Percentiles rank a stretch among this genome's conserved stretches.
Conservation (phyloP, 2,329 filamentous ascomycete species). For the Aspergillus calidoustus region DNA sequence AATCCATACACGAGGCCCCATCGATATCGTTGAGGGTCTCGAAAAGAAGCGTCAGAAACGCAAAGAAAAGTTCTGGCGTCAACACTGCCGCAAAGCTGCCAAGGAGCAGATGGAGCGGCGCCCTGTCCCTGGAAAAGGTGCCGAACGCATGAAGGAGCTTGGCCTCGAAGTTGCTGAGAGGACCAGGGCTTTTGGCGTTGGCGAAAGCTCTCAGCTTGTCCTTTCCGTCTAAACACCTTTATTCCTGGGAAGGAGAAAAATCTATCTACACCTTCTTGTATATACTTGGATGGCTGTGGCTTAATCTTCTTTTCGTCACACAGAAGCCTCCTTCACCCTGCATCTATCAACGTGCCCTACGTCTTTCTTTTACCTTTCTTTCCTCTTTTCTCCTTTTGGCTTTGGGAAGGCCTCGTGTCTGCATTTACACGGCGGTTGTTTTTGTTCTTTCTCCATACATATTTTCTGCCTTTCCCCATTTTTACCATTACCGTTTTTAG, state of each 20-base stretch:
- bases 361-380: constrained; percentile 27
- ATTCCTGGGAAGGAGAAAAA: constrained; percentile 19
- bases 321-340: constrained; percentile 31
- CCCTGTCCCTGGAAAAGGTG: constrained; percentile 81
- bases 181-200: constrained; percentile 67
- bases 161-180: constrained; percentile 88
- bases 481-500: constrained; percentile 24
- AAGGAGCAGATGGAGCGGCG: constrained; percentile 66
- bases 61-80: constrained; percentile 88
- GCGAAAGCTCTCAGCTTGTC: constrained; percentile 64
- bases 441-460: constrained; percentile 18
- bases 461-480: constrained; percentile 21
- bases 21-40: constrained; percentile 95
- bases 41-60: constrained; percentile 93
- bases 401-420: constrained; percentile 27
- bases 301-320: constrained; percentile 20
- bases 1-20: constrained; percentile 82
- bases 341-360: constrained; percentile 31
- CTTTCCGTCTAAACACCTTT: constrained; percentile 64
- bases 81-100: constrained; percentile 81
- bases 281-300: constrained; percentile 29
- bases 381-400: constrained; percentile 14
- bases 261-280: constrained; percentile 30
- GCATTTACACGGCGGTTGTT: constrained; percentile 34
- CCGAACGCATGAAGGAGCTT: constrained; percentile 90